Percentiles rank a stretch among this genome's conserved stretches.
These are phyloP conservation scores for Cyberlindnera misumaiensis DNA, from an alignment of 805 yeast genomes.

Conservation along the genomic window DNA sequence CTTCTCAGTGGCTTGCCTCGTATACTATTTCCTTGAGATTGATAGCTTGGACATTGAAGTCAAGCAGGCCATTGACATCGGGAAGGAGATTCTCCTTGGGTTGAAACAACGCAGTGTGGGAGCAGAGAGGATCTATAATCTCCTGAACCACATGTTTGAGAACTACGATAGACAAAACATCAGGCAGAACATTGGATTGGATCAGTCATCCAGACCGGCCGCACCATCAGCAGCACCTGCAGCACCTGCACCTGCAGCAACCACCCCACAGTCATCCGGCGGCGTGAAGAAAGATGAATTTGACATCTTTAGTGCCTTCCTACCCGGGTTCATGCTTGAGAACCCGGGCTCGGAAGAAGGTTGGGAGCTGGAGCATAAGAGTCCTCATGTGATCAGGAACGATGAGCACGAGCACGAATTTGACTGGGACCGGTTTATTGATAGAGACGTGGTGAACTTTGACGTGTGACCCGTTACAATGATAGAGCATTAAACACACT, in stretches of 20 bases:
- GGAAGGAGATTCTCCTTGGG: slow-evolving; percentile 61
- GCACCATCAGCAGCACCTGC: too few relatives aligned
- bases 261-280: too few relatives aligned
- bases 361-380: too few relatives aligned
- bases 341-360: too few relatives aligned
- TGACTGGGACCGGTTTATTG: slow-evolving; percentile 24
- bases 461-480: slow-evolving; percentile 2
- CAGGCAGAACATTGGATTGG: slow-evolving; percentile 12
- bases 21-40: slow-evolving; percentile 51
- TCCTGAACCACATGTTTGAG: slow-evolving; percentile 71
- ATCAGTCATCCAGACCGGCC: too few relatives aligned
- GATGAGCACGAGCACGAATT: slow-evolving; percentile 11
- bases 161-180: slow-evolving; percentile 70
- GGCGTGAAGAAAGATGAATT: not conserved
- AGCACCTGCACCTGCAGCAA: too few relatives aligned
- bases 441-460: slow-evolving; percentile 14
- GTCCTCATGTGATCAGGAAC: not conserved
- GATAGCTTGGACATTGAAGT: slow-evolving; percentile 45
- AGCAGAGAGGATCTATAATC: slow-evolving; percentile 72
- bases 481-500: too few relatives aligned
- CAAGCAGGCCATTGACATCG: slow-evolving; percentile 69
- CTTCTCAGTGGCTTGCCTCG: slow-evolving; percentile 62
- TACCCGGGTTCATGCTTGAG: not conserved
- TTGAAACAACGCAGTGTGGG: slow-evolving; percentile 71
- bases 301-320: not conserved